Conservation (phyloP, 2,329 filamentous ascomycete species). For the Byssochlamys sp. region DNA sequence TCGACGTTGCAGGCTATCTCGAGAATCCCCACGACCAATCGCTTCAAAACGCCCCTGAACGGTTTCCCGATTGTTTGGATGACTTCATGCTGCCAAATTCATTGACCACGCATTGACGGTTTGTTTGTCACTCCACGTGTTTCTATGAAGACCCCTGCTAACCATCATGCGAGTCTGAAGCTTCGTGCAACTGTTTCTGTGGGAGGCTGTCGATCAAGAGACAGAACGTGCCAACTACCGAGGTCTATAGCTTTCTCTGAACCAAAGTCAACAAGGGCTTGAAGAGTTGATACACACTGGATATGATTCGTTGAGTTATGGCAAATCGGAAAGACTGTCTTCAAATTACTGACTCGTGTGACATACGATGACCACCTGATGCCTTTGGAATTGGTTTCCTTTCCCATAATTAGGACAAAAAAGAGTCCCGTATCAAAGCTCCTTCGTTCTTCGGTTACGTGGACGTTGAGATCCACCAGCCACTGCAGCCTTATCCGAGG, state of each 20-base stretch:
- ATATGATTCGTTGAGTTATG: neutral
- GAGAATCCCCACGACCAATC: neutral
- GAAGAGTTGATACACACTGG: neutral
- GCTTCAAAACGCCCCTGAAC: neutral
- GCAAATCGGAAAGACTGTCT: neutral
- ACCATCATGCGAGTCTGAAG: neutral
- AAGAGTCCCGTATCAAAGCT: neutral
- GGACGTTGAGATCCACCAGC: neutral
- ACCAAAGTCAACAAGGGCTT: neutral
- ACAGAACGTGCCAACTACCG: neutral
- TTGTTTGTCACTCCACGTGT: neutral
- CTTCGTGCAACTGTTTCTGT: neutral
- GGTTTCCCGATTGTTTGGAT: neutral
- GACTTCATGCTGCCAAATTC: neutral
- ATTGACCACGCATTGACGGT: neutral
- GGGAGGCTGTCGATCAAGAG: neutral
- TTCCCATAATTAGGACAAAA: neutral
- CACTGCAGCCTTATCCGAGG: neutral
- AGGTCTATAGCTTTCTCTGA: neutral
- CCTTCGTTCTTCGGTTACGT: neutral
- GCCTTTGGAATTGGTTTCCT: neutral
- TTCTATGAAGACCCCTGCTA: neutral
- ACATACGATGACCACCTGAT: neutral
- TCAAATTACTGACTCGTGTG: neutral
- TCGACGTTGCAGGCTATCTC: neutral